Percentiles rank a stretch among this genome's conserved stretches.
Evolutionary conservation across 2,329 filamentous ascomycete species (phyloP).

Genomic region (Alternaria viburni): DNA sequence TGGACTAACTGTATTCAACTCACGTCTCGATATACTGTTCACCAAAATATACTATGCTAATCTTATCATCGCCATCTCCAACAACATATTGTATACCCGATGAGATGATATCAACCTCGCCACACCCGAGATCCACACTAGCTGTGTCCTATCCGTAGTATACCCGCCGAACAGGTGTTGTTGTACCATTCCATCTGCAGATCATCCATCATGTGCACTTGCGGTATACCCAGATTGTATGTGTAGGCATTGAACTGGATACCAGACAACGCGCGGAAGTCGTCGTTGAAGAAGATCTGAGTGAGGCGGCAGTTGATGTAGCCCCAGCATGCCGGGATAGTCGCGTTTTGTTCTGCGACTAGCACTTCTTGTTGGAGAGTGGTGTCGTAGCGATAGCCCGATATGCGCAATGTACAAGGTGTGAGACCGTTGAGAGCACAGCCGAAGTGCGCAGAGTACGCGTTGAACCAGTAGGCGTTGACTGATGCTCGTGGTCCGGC

Average conservation of each 20-base stretch:
- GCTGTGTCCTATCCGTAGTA: slow-evolving; percentile 40
- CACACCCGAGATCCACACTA: slow-evolving; percentile 30
- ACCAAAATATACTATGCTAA: slow-evolving; percentile 13
- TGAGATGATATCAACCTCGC: neutral
- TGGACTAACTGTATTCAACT: neutral
- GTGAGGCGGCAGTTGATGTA: slow-evolving; percentile 53
- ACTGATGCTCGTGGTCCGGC: slow-evolving; percentile 53
- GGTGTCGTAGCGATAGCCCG: slow-evolving; percentile 53
- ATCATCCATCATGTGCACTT: slow-evolving; percentile 57
- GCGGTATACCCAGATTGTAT: slow-evolving; percentile 45
- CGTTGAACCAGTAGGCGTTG: slow-evolving; percentile 59
- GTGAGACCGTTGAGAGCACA: slow-evolving; percentile 53
- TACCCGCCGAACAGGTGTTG: slow-evolving; percentile 56
- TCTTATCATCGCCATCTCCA: neutral
- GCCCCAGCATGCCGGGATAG: slow-evolving; percentile 51
- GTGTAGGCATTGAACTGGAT: slow-evolving; percentile 58
- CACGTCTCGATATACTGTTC: slow-evolving; percentile 7
- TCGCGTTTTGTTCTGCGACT: slow-evolving; percentile 47
- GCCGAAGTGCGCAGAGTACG: slow-evolving; percentile 54
- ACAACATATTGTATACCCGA: neutral
- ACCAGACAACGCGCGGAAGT: slow-evolving; percentile 52
- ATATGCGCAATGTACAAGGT: slow-evolving; percentile 54
- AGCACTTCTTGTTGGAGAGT: slow-evolving; percentile 44
- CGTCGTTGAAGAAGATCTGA: slow-evolving; percentile 50
- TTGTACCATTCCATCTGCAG: slow-evolving; percentile 58